A percentile compares a stretch with the other conserved stretches of the same genome.
Evolutionary conservation across 2,329 filamentous ascomycete species (phyloP).

Genomic region (Colletotrichum theobromicola): DNA sequence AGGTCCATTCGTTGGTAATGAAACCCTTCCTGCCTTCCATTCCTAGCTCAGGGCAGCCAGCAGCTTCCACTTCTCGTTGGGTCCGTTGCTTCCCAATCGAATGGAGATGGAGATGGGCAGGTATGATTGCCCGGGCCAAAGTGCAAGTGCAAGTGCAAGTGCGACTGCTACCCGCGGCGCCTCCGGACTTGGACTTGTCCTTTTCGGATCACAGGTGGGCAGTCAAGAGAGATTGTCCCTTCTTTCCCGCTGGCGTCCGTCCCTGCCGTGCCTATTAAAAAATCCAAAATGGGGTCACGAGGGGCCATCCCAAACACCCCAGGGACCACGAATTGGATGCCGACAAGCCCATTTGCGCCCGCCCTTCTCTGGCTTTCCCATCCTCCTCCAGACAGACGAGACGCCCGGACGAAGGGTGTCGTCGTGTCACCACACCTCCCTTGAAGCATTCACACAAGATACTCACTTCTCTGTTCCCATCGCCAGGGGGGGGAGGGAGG

Average conservation of each 20-base stretch:
- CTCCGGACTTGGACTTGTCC: conserved; percentile 2
- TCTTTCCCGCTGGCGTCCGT: background rate
- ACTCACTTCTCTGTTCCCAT: background rate
- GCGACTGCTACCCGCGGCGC: background rate
- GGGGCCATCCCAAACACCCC: conserved; percentile 14
- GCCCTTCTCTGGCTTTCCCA: background rate
- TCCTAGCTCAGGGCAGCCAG: background rate
- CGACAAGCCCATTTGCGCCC: background rate
- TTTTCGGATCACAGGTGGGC: background rate
- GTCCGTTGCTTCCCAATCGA: background rate
- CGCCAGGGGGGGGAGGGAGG: background rate
- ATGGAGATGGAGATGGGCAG: background rate
- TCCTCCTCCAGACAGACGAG: background rate
- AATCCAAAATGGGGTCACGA: conserved; percentile 15
- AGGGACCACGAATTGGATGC: background rate
- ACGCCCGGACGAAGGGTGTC: background rate
- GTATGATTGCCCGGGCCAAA: background rate
- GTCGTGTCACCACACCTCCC: background rate
- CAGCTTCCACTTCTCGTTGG: background rate
- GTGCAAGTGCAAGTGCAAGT: background rate
- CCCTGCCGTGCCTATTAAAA: background rate
- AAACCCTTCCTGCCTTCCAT: background rate
- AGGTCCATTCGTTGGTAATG: too few species aligned
- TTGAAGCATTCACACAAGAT: background rate
- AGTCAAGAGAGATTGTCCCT: background rate